Base-by-base conservation (phyloP, 768 basidiomycete genomes). In the Rhizopogon rudus region DNA sequence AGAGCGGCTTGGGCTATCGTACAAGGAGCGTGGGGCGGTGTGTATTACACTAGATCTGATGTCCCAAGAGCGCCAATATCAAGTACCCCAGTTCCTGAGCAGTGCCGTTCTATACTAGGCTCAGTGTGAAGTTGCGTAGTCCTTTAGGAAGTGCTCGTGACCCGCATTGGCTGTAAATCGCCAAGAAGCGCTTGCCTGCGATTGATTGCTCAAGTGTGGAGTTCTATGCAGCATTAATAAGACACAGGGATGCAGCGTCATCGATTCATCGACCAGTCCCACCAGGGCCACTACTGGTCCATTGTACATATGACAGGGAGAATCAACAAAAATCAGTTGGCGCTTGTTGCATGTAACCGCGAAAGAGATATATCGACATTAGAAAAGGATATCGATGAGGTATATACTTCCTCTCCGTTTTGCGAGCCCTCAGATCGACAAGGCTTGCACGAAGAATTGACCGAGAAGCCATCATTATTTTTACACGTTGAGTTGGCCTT, bases 11-110 rank as follows among this genome's bases (percentile, higher is more conserved):
- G 3, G 33, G 20, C 20, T 37, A 49, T 20, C 33, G 20, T 31
- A 12, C 29, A 48, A 33, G 7, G 33, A 22, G 22, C 35, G 48
- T 49, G 48, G 33, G 20, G 20, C 20, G 10, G 33, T 35, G 44
- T 10, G 8, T 44, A 29, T 44, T 29, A 25, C 44, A 28, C 40
- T n/a, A 6, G 33, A 35, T 22, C 25, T 25, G 35, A 39, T 49
- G 17, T n/a, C 20, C 20, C 14, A 37, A 37, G 40, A 50, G 60
- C 60, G 60, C 44, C 42, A 48, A 50, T 28, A 55, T 58, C 61
- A 31, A 37, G 60, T 35, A 68, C 67, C 68, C 67, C 58, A 59
- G 66, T 68, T 70, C 62, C 66, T 61, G 64, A 64, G 45, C 46
- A 54, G 51, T 59, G 35, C 42, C 40, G 43, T 46, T 50, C 58